Evolutionary conservation across 805 yeast genomes (phyloP), one percentile per base, ranked within the genome.

Genomic region (Candida odintsovae): DNA sequence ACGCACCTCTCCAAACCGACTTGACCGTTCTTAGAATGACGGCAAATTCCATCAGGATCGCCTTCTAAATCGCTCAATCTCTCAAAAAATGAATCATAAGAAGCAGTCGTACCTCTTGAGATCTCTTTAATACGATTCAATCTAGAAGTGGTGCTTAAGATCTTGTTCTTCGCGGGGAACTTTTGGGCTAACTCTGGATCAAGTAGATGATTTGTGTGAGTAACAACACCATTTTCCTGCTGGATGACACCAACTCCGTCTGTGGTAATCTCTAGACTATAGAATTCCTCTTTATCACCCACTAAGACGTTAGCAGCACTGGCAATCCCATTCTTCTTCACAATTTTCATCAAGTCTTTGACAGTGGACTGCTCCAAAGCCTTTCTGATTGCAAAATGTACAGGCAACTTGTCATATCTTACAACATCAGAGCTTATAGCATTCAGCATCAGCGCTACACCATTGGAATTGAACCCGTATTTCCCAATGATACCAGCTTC

Each of bases 301-400:
- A 59, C 46, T 41, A 61, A 37, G 23, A 55, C 33, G 40, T 56
- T 55, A 6, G 57, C 56, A 51, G 59, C 50, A 41, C 60, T 53
- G 20, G 60, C 64, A 38, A 56, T 52, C 3, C 61, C 59, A 36
- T 47, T 33, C 4, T 38, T 25, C 20, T 52, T 40, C 20, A 59
- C 38, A 20, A 42, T 45, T 7, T 37, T 38, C 7, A 53, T 31
- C 10, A 54, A 52, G 12, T 50, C 57, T 26, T 50, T 53, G 16
- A 54, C 52, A n/a, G 49, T 38, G 3, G 41, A 21, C 38, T 55
- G 51, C 39, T 69, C 68, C 43, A 69, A 48, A 2, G 64, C 61
- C 37, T 58, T 56, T 41, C 74, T 56, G 16, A 70, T 48, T 1
- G 68, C 63, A 40, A 70, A 52, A 47, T 70, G 73, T 39, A 68